phyloP scores from a whole-genome alignment of 2,329 filamentous ascomycete species.

The Claviceps arundinis region DNA sequence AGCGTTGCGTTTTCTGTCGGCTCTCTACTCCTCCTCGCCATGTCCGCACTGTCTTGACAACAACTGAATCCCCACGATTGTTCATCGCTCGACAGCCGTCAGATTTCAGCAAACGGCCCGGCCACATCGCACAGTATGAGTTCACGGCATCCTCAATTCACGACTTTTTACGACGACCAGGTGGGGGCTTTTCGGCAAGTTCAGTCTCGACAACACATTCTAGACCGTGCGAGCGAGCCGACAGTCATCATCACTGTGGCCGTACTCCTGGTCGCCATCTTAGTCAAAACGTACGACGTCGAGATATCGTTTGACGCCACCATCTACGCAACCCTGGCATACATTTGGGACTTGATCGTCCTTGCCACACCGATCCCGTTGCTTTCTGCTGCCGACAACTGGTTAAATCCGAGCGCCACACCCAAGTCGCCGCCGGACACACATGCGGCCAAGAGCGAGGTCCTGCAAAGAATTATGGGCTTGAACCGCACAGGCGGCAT shows the following conservation, averaged over 20 bases:
- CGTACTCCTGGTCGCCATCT: slow-evolving; percentile 19
- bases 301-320: slow-evolving; percentile 17
- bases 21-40: slow-evolving; percentile 5
- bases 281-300: slow-evolving; percentile 22
- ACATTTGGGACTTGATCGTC: slow-evolving; percentile 50
- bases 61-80: slow-evolving; percentile 3
- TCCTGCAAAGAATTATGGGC: slow-evolving; percentile 49
- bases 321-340: slow-evolving; percentile 19
- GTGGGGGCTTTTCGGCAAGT: slow-evolving; percentile 20
- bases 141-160: slow-evolving; percentile 19
- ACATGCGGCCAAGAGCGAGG: slow-evolving; percentile 49
- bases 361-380: slow-evolving; percentile 41
- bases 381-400: slow-evolving; percentile 43
- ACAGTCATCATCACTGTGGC: slow-evolving; percentile 21
- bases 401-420: slow-evolving; percentile 34
- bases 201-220: slow-evolving; percentile 13
- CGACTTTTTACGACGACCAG: slow-evolving; percentile 23
- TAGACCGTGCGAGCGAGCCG: slow-evolving; percentile 22
- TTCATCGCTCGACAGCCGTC: slow-evolving; percentile 9
- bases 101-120: neutral
- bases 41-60: slow-evolving; percentile 9
- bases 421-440: slow-evolving; percentile 24
- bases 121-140: slow-evolving; percentile 19
- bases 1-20: neutral
- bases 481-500: slow-evolving; percentile 39